Base-by-base conservation (phyloP, 805 yeast genomes). In the Komagataella kurtzmanii region DNA sequence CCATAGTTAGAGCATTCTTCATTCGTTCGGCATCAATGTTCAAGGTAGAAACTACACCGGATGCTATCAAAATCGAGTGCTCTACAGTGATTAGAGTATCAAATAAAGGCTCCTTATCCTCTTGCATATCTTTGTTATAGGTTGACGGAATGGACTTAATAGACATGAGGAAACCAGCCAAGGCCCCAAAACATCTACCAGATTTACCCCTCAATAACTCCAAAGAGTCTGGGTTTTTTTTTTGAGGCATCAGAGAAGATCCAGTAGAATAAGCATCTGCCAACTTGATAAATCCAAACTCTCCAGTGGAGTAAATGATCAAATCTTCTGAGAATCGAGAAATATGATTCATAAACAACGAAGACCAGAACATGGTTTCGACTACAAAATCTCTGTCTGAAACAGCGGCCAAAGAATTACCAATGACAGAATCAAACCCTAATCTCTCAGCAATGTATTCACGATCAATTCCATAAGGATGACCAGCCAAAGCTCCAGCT, bases 221-320 rank as follows among this genome's bases (percentile, higher is more conserved):
- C 58, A 93, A 74, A 24, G 96, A 87, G 67, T 93, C 99, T 3
- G 99, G 97, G 71, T 93, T 93, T 70, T 93, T 93, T 81, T 93
- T 93, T 70, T 93, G 99, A 21, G 99, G 99, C 99, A 93, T 93
- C 64, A 93, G 76, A 24, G 97, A 88, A 6, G 97, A 88, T 12
- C 99, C 99, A 7, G 99, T 93, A 1, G 99, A 93, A 70, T 93
- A 93, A 23, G 99, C 98, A 65, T 93, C 99, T 10, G 97, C 95
- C 50, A 90, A 78, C 66, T 87, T 81, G 56, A 93, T 75, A 65
- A 95, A 93, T 3, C 96, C 96, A 73, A 93, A 93, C 72, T 93
- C 99, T 30, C 96, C 98, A 23, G 97, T 88, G 6, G 98, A 93
- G 70, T 93, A 93, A 59, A 93, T 84, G 59, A 93, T 89, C 64